Base-by-base conservation (phyloP, 2,329 filamentous ascomycete species). In the Aspergillus sp. region DNA sequence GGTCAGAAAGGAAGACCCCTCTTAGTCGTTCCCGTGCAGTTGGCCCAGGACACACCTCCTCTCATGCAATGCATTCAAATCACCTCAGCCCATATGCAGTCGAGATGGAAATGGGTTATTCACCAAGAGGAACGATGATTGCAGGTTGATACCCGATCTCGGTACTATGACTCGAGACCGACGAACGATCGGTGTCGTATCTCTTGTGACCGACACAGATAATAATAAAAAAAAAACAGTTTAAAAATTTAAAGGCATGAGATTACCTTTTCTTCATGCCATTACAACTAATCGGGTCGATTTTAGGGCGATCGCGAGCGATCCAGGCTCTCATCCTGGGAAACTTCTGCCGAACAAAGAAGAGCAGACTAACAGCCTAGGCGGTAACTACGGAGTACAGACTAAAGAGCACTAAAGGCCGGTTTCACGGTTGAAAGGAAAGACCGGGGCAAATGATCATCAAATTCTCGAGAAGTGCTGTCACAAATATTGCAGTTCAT, bases 231-330 rank as follows among this genome's bases (percentile, higher is more conserved):
- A 24, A 24, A 24, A 5, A 24, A 6, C 4, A 29, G 9, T 9
- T 29, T 29, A 29, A 9, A 29, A 9, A 29, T 29, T 16, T 26
- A 1, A 51, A 14, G 32, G 7, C 18, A 22, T 45, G n/a, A 46
- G 36, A 46, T 58, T 36, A 20, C n/a, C 18, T 52, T 14, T n/a
- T 26, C n/a, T 52, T 42, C 20, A 52, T 31, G 36, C 16, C 11
- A 12, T 31, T 36, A 39, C 51, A 20, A 20, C 31, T 12, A 24
- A 54, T 32, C 45, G 32, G 16, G 45, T 57, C 24, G 42, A 60
- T 54, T 50, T n/a, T 54, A 54, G 45, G n/a, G 58, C 45, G 51
- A 60, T 60, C 58, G 54, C n/a, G 14, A 54, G 53, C 32, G 45
- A 51, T 54, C 31, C 46, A 45, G 22, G 32, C 26, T 26, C 24